Evolutionary conservation across 352 stramenopile genomes (phyloP), one percentile per base, ranked within the genome.

Genomic region (Pythium biforme): DNA sequence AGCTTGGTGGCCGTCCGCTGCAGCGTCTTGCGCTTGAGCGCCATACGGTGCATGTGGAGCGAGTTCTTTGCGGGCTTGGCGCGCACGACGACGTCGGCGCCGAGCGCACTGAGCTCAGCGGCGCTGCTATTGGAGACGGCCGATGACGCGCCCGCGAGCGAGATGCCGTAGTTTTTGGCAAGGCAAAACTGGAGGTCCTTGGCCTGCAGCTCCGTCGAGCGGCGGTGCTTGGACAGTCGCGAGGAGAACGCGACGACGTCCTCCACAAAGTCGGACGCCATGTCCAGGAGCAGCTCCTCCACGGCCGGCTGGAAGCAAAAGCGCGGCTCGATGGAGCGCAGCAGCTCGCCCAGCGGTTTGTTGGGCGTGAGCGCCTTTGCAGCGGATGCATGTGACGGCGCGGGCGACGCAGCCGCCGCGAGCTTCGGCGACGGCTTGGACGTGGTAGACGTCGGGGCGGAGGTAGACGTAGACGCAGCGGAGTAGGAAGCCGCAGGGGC

Each of bases 131-230:
- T n/a, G n/a, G n/a, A n/a, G n/a, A n/a, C n/a, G n/a, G 22, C 41
- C 1, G 50, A 33, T 4, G 54, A 39, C 25, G 52, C 59, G 14
- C 83, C 83, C 5, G 79, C 82, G 41, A 94, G 70, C 20, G 86
- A 92, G 59, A 94, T 90, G 61, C 86, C 82, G 54, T 94, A 89
- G 70, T 90, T 93, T 73, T 94, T 94, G 62, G 81, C 80, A 47
- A 94, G 69, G 57, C 74, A 90, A 26, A 94, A 86, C 72, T 94
- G 86, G 34, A 94, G 52, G 52, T 94, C 86, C 33, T 83, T 84
- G 25, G 81, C 62, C 56, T 93, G 83, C 10, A 92, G 59, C 47
- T 81, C 77, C 12, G 72, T 89, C 8, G 86, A 88, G n/a, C 83
- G 81, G 12, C 86, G 75, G 69, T 94, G 86, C 63, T 92, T 92